Evolutionary conservation across 768 basidiomycete species (phyloP).

Genomic region (Boletus rex-veris): DNA sequence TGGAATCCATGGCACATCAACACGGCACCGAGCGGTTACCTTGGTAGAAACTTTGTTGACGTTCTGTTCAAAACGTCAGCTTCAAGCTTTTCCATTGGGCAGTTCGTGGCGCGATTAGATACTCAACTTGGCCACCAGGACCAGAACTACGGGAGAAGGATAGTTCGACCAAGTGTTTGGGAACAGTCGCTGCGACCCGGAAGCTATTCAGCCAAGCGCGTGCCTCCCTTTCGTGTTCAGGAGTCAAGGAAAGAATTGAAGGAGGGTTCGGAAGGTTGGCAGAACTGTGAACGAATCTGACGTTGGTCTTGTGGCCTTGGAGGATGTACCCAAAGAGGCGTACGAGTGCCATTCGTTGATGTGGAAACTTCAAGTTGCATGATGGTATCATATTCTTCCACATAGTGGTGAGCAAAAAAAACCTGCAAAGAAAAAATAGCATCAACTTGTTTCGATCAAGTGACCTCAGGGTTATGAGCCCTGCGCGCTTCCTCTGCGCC

Average conservation of each 20-base stretch:
- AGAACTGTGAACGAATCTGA: slow-evolving; percentile 23
- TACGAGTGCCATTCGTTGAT: background rate
- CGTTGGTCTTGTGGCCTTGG: background rate
- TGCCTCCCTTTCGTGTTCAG: slow-evolving; percentile 45
- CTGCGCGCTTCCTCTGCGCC: slow-evolving; percentile 49
- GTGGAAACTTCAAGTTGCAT: too few species aligned
- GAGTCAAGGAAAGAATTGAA: slow-evolving; percentile 30
- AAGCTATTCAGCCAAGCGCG: slow-evolving; percentile 54
- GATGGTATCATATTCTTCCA: too few species aligned
- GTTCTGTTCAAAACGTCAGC: slow-evolving; percentile 46
- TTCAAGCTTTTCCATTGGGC: background rate
- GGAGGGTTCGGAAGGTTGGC: slow-evolving; percentile 47
- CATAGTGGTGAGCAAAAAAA: background rate
- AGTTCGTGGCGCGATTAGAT: background rate
- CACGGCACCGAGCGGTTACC: slow-evolving; percentile 57
- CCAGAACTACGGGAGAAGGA: slow-evolving; percentile 78
- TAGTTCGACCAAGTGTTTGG: slow-evolving; percentile 46
- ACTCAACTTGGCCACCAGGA: slow-evolving; percentile 74
- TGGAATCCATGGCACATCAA: slow-evolving; percentile 67
- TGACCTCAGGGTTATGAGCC: slow-evolving; percentile 50
- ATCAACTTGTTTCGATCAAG: slow-evolving; percentile 48
- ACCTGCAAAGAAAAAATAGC: slow-evolving; percentile 13
- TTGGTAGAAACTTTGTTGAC: slow-evolving; percentile 91
- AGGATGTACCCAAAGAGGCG: background rate
- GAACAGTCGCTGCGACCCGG: slow-evolving; percentile 24